Base-by-base conservation (phyloP, 2,329 filamentous ascomycete genomes). In the Fusarium bactridioides region DNA sequence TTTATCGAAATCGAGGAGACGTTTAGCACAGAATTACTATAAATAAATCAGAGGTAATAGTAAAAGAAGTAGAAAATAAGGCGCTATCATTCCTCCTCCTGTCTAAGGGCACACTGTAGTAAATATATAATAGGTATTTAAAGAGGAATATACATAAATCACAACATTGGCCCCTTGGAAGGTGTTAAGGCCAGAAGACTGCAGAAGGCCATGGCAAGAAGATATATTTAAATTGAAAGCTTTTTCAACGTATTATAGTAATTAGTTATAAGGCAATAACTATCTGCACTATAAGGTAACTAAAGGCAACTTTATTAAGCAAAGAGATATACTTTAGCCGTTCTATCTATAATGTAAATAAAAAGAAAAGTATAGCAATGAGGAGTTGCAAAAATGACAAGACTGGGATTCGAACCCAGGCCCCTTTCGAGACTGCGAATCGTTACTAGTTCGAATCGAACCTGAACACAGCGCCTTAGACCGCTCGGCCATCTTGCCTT, bases 401-500 rank as follows among this genome's bases (percentile, higher is more conserved):
- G 61, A 73, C 66, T 70, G 70, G 63, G 71, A 74, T 73, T 74
- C 71, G 71, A 74, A 74, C 71, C 63, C 70, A 71, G 59, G 71
- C 71, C 71, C 71, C 67, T 74, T 74, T 68, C 71, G 67, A 74
- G 71, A 74, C 71, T 74, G 72, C 72, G 72, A 74, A 63, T 73
- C 67, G 71, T 74, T 41, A n/a, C 56, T 64, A 64, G 69, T 72
- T 61, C 56, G 7, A 25, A 68, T 69, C 37, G 61, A 74, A 74
- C 72, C 72, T 74, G 72, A 74, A 74, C 72, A 74, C 72, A 74
- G 72, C 67, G 55, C 70, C 67, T 75, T 69, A 74, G 72, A 74
- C 71, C 67, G 67, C 67, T 69, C 67, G 67, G 67, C 67, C 67
- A 69, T 69, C 67, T 69, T 69, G 53, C 67, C 67, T 59, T 69